phyloP scores from a whole-genome alignment of 352 stramenopile genomes.

The Globisporangium barbulae region DNA sequence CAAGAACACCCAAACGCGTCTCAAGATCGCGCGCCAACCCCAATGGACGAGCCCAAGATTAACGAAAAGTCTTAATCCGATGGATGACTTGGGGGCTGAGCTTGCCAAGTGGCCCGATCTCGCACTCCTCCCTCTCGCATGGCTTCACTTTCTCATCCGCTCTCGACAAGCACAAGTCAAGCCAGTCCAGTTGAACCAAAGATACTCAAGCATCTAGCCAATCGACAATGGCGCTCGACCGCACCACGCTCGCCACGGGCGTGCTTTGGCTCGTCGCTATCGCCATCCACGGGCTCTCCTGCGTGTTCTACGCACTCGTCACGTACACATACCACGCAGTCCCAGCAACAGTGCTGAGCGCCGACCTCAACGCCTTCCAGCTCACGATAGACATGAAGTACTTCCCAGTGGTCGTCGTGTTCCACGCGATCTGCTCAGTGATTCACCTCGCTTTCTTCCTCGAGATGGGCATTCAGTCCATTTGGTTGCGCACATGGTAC shows the following conservation, averaged over 20 bases:
- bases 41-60: no score
- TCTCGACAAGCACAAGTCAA: no score
- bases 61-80: neutral
- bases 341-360: neutral
- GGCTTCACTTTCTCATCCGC: no score
- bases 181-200: no score
- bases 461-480: conserved; percentile 16
- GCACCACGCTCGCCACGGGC: neutral
- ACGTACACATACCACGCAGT: conserved; percentile 6
- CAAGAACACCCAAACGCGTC: no score
- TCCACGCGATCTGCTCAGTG: conserved; percentile 14
- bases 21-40: no score
- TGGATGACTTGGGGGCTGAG: no score
- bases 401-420: conserved; percentile 15
- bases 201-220: no score
- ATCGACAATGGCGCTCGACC: conserved; percentile 1
- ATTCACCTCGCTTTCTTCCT: conserved; percentile 15
- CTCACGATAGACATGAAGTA: conserved; percentile 23
- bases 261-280: conserved; percentile 10
- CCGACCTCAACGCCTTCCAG: neutral
- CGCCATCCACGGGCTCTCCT: neutral
- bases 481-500: conserved; percentile 1
- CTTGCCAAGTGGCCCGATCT: no score
- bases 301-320: neutral
- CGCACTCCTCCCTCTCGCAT: no score